A percentile compares a stretch with the other conserved stretches of the same genome.
These are phyloP conservation scores for Poteriospumella lacustris DNA, from an alignment of 108 stramenopile species.

Conservation along the genomic window DNA sequence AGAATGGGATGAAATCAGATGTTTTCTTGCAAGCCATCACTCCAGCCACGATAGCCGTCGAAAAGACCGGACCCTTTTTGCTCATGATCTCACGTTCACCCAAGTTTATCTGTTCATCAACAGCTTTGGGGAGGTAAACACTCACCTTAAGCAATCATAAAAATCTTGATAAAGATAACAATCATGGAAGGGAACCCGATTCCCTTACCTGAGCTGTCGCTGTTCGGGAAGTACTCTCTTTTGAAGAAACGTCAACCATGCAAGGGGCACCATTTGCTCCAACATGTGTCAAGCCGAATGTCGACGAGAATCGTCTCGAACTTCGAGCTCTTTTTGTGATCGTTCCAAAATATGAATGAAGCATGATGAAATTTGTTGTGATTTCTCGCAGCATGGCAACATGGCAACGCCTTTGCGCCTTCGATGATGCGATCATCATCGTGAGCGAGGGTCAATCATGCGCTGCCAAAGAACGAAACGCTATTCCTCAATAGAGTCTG, in stretches of 20 bases:
- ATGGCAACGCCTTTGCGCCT: too few species aligned
- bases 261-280: not conserved
- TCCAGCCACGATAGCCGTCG: conserved; percentile 58
- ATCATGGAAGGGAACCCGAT: not conserved
- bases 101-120: not conserved
- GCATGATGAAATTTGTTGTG: too few species aligned
- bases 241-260: conserved; percentile 16
- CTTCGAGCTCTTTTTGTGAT: too few species aligned
- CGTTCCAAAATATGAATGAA: too few species aligned
- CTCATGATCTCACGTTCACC: conserved; percentile 31
- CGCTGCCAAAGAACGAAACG: too few species aligned
- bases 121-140: not conserved
- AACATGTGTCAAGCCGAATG: not conserved
- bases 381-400: too few species aligned
- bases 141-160: not conserved
- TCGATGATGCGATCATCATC: too few species aligned
- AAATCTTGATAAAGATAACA: not conserved
- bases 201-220: not conserved
- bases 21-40: conserved; percentile 52
- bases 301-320: too few species aligned
- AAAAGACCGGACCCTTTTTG: conserved; percentile 53
- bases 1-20: conserved; percentile 51
- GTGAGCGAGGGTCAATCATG: too few species aligned
- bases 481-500: too few species aligned
- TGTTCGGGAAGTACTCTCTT: not conserved